Evolutionary conservation across 2,329 filamentous ascomycete genomes (phyloP), one percentile per base, ranked within the genome.

Genomic region (Nannizziopsis arthrosporioides): DNA sequence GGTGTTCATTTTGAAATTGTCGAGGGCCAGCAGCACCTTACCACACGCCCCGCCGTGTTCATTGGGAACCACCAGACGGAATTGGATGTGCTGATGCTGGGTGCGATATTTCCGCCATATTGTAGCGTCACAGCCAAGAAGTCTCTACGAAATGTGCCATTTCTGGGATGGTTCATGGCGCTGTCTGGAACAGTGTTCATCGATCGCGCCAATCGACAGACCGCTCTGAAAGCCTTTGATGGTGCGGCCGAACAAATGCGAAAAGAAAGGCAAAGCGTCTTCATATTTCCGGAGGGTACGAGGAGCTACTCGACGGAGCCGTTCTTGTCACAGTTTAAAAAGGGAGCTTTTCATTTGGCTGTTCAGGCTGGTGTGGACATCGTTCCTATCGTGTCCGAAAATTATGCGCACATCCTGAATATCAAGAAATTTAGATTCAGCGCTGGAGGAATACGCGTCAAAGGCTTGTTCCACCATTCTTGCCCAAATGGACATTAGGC

Each of bases 11-110:
- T 96, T 63, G 73, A 77, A 36, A 67, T 74, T 53, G 68, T 94
- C 43, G 75, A 82, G 39, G 86, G 89, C 10, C 60, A 79, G 51
- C 67, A 80, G 55, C 63, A 81, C 56, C 77, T 89, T 50, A 69
- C 70, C 41, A 81, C 73, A 8, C 78, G 90, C 44, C 92, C 92
- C 0, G 89, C 86, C 49, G 84, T 98, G 49, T 89, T 98, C 61
- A 75, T 98, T 57, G 85, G 84, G 36, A 96, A 96, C 68, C 92
- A 98, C 70, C 92, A 98, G 75, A 87, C 85, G 17, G 92, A 96
- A 70, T 78, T 98, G 56, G 92, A 98, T 63, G 85, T 98, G 36
- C 75, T 94, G 51, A 84, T 95, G 79, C 77, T 98, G 22, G 92
- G 88, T 53, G 73, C 75, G 67, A 79, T 94, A 60, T 96, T 95